Conservation (phyloP, 306 rosid species). For the Vachellia pachyceras region DNA sequence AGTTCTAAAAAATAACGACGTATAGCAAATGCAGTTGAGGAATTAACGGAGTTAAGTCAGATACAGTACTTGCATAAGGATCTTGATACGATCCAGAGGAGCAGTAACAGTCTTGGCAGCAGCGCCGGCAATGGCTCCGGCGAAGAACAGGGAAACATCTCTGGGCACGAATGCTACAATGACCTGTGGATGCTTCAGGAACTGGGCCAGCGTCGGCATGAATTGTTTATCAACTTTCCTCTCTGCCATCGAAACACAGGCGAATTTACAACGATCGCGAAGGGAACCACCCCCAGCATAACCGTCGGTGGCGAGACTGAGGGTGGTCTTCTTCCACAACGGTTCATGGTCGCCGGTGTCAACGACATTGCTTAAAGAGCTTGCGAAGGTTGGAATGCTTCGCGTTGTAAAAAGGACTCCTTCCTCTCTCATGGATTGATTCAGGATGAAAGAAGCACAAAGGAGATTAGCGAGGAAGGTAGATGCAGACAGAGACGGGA, state of each 20-base stretch:
- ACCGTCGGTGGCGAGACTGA: conserved; percentile 15
- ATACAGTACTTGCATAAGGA: conserved; percentile 87
- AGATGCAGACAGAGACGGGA: neutral
- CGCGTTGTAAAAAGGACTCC: conserved; percentile 56
- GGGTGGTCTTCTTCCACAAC: conserved; percentile 43
- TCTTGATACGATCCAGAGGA: conserved; percentile 94
- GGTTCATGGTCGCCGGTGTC: conserved; percentile 33
- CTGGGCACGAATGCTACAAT: conserved; percentile 65
- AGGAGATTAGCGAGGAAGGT: neutral
- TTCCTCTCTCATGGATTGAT: conserved; percentile 44
- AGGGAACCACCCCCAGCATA: neutral
- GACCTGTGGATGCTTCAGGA: conserved; percentile 74
- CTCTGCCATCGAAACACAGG: conserved; percentile 60
- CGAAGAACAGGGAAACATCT: conserved; percentile 69
- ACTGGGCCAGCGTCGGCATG: conserved; percentile 66
- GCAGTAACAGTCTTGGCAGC: conserved; percentile 84
- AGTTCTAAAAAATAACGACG: neutral
- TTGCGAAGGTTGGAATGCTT: conserved; percentile 48
- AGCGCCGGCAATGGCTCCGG: conserved; percentile 92
- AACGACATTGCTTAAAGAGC: conserved; percentile 34
- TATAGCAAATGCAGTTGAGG: neutral
- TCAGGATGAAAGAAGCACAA: neutral
- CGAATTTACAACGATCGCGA: conserved; percentile 51
- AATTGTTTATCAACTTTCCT: conserved; percentile 47
- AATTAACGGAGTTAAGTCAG: conserved; percentile 40